A percentile compares a stretch with the other conserved stretches of the same genome.
These are phyloP conservation scores for Elsinoe fawcettii DNA, from an alignment of 2,329 filamentous ascomycete species.

Conservation along the genomic window DNA sequence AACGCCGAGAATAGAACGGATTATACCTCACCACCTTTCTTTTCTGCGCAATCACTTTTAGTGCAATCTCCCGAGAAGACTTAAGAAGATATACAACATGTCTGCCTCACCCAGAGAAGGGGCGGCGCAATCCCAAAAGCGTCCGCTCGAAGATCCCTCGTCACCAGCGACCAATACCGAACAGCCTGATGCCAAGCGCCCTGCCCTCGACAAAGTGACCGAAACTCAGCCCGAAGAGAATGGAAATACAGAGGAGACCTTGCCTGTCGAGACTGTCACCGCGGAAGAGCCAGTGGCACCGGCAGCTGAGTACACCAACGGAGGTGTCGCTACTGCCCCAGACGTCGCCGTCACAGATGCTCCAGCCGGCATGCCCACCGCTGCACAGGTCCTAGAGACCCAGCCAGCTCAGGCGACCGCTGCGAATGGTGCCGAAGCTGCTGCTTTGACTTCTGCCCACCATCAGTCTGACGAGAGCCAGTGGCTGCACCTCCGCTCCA, in stretches of 20 bases:
- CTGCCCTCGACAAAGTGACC: conserved; percentile 87
- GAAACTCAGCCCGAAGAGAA: conserved; percentile 50
- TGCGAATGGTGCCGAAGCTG: conserved; percentile 45
- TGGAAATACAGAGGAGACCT: conserved; percentile 26
- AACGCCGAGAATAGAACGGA: conserved; percentile 2
- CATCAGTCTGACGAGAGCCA: conserved; percentile 75
- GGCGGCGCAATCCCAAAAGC: conserved; percentile 56
- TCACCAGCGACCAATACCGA: conserved; percentile 86
- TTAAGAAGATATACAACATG: conserved; percentile 14
- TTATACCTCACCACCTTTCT: neutral
- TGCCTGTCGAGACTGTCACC: conserved; percentile 23
- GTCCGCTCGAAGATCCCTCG: conserved; percentile 91
- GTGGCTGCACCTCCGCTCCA: conserved; percentile 94
- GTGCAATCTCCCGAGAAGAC: neutral
- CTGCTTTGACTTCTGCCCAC: conserved; percentile 25
- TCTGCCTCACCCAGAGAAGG: conserved; percentile 18
- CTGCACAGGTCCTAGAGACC: conserved; percentile 39
- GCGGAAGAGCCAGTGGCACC: conserved; percentile 27
- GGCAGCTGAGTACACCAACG: conserved; percentile 31
- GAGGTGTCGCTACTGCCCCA: conserved; percentile 52
- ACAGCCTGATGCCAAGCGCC: conserved; percentile 94
- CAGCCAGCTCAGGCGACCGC: conserved; percentile 53
- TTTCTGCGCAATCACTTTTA: conserved; percentile 9
- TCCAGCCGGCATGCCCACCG: conserved; percentile 43
- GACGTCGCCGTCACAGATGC: conserved; percentile 63